Conservation (phyloP, 352 stramenopile genomes). For the Globisporangium takayamanum region DNA sequence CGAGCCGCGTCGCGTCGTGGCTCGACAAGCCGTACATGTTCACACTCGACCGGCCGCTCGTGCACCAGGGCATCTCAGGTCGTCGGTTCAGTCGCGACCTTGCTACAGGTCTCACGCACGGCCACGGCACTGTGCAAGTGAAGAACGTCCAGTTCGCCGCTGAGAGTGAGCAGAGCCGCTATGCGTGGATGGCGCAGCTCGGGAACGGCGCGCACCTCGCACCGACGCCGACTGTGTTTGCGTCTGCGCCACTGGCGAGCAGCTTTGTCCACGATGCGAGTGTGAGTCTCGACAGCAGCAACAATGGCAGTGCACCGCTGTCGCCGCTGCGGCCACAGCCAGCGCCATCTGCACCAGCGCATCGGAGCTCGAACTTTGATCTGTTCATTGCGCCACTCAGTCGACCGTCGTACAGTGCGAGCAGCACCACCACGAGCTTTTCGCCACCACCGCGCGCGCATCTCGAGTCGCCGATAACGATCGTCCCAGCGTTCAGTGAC, state of each 20-base stretch:
- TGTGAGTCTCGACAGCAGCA: not conserved
- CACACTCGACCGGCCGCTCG: constrained; percentile 25
- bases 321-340: not conserved
- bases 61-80: constrained; percentile 25
- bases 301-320: not conserved
- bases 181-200: constrained; percentile 28
- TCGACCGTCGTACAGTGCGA: not conserved
- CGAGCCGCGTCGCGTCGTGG: constrained; percentile 25
- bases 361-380: not conserved
- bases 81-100: constrained; percentile 36
- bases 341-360: not conserved
- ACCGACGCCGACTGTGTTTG: not conserved
- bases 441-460: constrained; percentile 4
- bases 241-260: not conserved
- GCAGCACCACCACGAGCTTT: not conserved
- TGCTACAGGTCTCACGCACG: constrained; percentile 18
- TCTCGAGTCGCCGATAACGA: constrained; percentile 10
- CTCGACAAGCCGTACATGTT: constrained; percentile 35
- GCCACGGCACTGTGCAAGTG: constrained; percentile 28
- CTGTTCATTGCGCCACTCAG: not conserved
- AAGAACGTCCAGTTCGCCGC: constrained; percentile 33
- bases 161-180: constrained; percentile 23
- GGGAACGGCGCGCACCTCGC: constrained; percentile 6
- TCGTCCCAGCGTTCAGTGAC: constrained; percentile 5
- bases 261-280: not conserved